Evolutionary conservation across 345 rosid species (phyloP), one percentile per base, ranked within the genome.

Genomic region (Bruguiera parviflora): DNA sequence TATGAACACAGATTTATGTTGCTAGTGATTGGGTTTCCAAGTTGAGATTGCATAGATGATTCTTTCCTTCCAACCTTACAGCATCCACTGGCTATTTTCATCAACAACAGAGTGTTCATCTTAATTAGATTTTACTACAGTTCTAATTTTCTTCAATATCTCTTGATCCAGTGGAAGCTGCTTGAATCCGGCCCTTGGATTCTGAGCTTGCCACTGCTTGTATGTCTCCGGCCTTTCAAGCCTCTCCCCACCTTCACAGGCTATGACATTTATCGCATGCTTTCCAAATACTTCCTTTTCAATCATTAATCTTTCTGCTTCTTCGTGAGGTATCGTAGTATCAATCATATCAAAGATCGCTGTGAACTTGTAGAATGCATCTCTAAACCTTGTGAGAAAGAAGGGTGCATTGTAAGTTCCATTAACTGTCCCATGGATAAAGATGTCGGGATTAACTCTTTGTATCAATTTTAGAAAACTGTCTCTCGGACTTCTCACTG

Each of bases 41-140:
- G 84, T 63, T 22, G 89, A 83, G 66, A 72, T 72, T 2, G 83
- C 86, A 29, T 74, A 71, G 52, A 80, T 65, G 51, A 82, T 77
- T 33, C 88, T 81, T 21, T 84, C 86, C 67, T 82, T 85, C 86
- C 88, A 82, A 22, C 88, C 88, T 25, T 82, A 84, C 57, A 80
- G 81, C 69, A 85, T 60, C 86, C 88, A 85, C 27, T 22, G 75
- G 63, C 80, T 69, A 71, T 82, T 76, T 72, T 78, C 78, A 19
- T 78, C 78, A 24, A 80, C 67, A 8, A 68, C 79, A 65, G 80
- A 85, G 70, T 82, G 84, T 58, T 80, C 80, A 73, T 82, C 83
- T 67, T 85, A 80, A 68, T 13, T 5, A 29, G 69, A 43, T 21
- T 65, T 46, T 29, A 80, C 84, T 61, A 22, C 15, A 10, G 27